Percentiles rank a stretch among this genome's conserved stretches.
Evolutionary conservation across 306 rosid genomes (phyloP).

Genomic region (Gastrolobium villosum): DNA sequence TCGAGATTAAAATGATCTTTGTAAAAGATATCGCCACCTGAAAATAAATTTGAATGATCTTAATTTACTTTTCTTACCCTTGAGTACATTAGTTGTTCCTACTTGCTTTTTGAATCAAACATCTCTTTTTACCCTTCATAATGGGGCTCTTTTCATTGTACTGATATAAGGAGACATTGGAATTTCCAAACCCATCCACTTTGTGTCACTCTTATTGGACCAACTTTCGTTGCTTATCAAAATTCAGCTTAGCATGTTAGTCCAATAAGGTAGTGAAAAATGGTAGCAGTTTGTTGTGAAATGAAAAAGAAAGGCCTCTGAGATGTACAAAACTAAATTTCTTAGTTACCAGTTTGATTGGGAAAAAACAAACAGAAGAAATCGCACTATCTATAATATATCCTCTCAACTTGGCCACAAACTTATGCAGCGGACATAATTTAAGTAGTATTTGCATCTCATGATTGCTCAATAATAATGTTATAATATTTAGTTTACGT

Average conservation of each 20-base stretch:
- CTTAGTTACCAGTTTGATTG: neutral
- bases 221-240: neutral
- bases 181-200: constrained; percentile 28
- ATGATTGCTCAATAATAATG: constrained; percentile 4
- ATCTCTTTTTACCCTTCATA: neutral
- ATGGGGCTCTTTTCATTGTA: constrained; percentile 12
- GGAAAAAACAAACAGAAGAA: neutral
- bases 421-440: neutral
- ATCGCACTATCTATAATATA: neutral
- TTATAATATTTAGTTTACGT: neutral
- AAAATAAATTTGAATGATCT: neutral
- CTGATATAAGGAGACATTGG: constrained; percentile 15
- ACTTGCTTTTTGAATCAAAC: neutral
- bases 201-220: neutral
- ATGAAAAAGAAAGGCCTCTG: neutral
- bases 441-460: neutral
- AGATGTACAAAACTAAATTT: neutral
- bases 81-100: neutral
- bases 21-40: constrained; percentile 72
- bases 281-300: neutral
- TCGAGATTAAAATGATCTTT: constrained; percentile 61
- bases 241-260: neutral
- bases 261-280: neutral
- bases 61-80: neutral
- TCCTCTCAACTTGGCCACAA: constrained; percentile 20